Percentiles rank a stretch among this genome's conserved stretches.
Conservation (phyloP, 192 early-diverging fungal species). For the Phycomyces blakesleeanus region DNA sequence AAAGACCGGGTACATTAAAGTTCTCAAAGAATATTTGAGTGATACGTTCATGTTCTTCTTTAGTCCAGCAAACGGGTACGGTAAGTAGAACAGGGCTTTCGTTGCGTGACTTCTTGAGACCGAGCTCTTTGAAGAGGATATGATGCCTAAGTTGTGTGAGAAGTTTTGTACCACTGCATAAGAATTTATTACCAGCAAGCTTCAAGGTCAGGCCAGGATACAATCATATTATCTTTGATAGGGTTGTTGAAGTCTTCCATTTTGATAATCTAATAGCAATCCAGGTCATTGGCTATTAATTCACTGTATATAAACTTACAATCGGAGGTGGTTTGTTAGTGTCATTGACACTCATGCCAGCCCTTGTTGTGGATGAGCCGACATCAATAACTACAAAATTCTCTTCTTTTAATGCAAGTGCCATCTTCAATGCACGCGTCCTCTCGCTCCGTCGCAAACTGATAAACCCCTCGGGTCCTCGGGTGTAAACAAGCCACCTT, state of each 20-base stretch:
- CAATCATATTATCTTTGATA: slow-evolving; percentile 55
- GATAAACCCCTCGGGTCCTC: background rate
- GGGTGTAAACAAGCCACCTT: too few species aligned
- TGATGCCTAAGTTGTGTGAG: slow-evolving; percentile 52
- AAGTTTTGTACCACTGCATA: background rate
- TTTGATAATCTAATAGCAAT: slow-evolving; percentile 10
- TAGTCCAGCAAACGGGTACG: slow-evolving; percentile 81
- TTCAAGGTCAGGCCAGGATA: slow-evolving; percentile 71
- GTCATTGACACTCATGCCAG: slow-evolving; percentile 71
- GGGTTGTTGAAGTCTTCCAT: slow-evolving; percentile 40
- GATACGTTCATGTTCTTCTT: slow-evolving; percentile 71
- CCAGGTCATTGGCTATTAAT: background rate
- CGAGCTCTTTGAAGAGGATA: slow-evolving; percentile 73
- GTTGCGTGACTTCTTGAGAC: slow-evolving; percentile 72
- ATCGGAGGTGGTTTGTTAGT: slow-evolving; percentile 68
- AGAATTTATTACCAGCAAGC: slow-evolving; percentile 53
- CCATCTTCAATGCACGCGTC: slow-evolving; percentile 22
- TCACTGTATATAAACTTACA: slow-evolving; percentile 36
- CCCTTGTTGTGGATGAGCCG: slow-evolving; percentile 75
- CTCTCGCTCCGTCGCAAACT: background rate
- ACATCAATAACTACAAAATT: slow-evolving; percentile 86
- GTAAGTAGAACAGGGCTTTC: slow-evolving; percentile 72
- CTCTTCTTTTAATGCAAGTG: slow-evolving; percentile 61
- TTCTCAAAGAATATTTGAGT: slow-evolving; percentile 92
- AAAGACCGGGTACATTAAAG: slow-evolving; percentile 80